Conservation (phyloP, 2,329 filamentous ascomycete species). For the Lizonia empirigonia region DNA sequence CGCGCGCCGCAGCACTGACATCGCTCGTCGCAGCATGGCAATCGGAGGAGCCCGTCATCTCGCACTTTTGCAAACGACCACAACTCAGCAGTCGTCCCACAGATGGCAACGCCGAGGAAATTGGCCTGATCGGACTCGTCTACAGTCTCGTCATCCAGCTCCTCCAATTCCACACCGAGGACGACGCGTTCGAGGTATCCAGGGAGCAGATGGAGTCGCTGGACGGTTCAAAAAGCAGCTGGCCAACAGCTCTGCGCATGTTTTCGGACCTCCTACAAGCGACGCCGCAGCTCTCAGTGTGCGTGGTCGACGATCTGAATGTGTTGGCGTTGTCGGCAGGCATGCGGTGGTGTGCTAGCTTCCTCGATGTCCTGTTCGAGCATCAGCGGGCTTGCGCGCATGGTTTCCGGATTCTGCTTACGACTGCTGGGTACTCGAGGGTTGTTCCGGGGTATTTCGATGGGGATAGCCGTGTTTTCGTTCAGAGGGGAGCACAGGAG, state of each 20-base stretch:
- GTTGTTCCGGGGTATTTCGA: neutral
- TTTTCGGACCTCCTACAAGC: neutral
- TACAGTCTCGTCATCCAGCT: constrained; percentile 24
- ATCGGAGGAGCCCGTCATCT: constrained; percentile 19
- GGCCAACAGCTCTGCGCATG: constrained; percentile 3
- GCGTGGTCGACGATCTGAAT: constrained; percentile 3
- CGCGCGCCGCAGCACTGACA: neutral
- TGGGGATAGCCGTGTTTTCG: neutral
- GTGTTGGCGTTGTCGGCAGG: neutral
- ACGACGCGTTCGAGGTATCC: neutral
- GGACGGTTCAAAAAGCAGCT: constrained; percentile 7
- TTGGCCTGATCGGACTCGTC: constrained; percentile 22
- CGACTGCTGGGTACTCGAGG: neutral
- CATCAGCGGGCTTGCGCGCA: neutral
- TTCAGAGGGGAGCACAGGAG: neutral
- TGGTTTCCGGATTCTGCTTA: neutral
- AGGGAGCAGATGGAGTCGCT: neutral
- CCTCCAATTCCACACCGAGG: constrained; percentile 18
- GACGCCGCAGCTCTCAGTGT: neutral
- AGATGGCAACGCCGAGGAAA: constrained; percentile 7
- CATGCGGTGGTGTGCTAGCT: neutral
- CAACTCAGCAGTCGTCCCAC: neutral
- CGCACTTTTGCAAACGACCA: constrained; percentile 23
- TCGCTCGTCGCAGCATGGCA: constrained; percentile 16
- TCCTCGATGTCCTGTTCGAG: neutral